Conservation (phyloP, 768 basidiomycete species). For the Cyathus striatus region DNA sequence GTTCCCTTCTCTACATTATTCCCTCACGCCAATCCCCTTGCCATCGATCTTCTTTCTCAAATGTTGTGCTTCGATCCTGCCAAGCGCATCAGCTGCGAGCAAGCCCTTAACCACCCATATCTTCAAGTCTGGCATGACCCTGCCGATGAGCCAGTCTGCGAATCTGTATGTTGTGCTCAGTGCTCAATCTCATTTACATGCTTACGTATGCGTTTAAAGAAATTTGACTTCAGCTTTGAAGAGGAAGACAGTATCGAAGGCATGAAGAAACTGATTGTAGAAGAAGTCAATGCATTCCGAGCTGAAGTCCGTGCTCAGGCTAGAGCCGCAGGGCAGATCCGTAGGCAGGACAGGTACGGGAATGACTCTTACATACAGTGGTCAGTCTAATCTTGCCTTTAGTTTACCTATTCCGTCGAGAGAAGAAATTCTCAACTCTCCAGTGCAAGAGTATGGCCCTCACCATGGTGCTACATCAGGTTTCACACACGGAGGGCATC, state of each 20-base stretch:
- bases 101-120: slow-evolving; percentile 94
- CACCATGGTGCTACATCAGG: slow-evolving; percentile 65
- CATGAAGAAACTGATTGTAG: slow-evolving; percentile 93
- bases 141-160: slow-evolving; percentile 86
- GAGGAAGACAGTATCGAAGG: slow-evolving; percentile 95
- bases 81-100: slow-evolving; percentile 92
- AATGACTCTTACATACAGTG: too few relatives aligned
- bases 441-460: slow-evolving; percentile 59
- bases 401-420: slow-evolving; percentile 78
- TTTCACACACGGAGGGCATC: slow-evolving; percentile 43
- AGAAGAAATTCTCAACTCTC: slow-evolving; percentile 78
- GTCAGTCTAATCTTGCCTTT: neutral
- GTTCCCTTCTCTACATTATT: slow-evolving; percentile 90
- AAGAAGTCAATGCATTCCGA: slow-evolving; percentile 88
- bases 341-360: slow-evolving; percentile 69
- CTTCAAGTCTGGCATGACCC: slow-evolving; percentile 97
- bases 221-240: slow-evolving; percentile 96
- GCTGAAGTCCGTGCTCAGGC: slow-evolving; percentile 85
- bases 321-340: slow-evolving; percentile 64
- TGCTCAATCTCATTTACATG: neutral
- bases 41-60: slow-evolving; percentile 87
- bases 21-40: slow-evolving; percentile 90
- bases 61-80: slow-evolving; percentile 96
- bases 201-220: slow-evolving; percentile 29
- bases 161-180: slow-evolving; percentile 43